These are phyloP conservation scores for Mycosphaerella arachidis DNA, from an alignment of 2,329 filamentous ascomycete genomes.

Conservation along the genomic window DNA sequence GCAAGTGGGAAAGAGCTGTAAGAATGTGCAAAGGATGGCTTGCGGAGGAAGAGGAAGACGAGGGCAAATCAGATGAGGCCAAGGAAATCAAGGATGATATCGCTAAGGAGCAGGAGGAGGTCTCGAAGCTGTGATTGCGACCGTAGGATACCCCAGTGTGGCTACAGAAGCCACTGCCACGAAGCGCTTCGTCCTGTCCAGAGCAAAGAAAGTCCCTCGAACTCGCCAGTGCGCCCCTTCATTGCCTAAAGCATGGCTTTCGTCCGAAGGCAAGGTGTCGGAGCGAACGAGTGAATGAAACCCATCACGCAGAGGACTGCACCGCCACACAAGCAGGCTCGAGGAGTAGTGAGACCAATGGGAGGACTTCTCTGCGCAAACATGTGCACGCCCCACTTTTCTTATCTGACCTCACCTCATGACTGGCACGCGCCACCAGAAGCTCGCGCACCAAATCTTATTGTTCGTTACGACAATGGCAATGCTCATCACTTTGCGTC, in stretches of 20 bases:
- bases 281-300: neutral
- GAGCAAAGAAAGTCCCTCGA: no score
- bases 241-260: neutral
- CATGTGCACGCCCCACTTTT: neutral
- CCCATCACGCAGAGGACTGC: neutral
- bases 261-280: neutral
- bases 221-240: no score
- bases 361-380: neutral
- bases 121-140: slow-evolving; percentile 12
- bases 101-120: slow-evolving; percentile 14
- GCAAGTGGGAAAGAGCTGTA: slow-evolving; percentile 70
- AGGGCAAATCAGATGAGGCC: slow-evolving; percentile 8
- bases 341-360: neutral
- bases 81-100: slow-evolving; percentile 9
- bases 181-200: no score
- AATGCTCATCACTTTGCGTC: neutral
- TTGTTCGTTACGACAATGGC: neutral
- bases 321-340: neutral
- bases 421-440: neutral
- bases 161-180: no score
- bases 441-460: neutral
- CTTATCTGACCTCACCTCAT: neutral
- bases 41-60: slow-evolving; percentile 17
- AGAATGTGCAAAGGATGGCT: slow-evolving; percentile 73
- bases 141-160: no score